Percentiles rank a stretch among this genome's conserved stretches.
phyloP scores from a whole-genome alignment of 768 basidiomycete species.

The Nidularia pulvinata region DNA sequence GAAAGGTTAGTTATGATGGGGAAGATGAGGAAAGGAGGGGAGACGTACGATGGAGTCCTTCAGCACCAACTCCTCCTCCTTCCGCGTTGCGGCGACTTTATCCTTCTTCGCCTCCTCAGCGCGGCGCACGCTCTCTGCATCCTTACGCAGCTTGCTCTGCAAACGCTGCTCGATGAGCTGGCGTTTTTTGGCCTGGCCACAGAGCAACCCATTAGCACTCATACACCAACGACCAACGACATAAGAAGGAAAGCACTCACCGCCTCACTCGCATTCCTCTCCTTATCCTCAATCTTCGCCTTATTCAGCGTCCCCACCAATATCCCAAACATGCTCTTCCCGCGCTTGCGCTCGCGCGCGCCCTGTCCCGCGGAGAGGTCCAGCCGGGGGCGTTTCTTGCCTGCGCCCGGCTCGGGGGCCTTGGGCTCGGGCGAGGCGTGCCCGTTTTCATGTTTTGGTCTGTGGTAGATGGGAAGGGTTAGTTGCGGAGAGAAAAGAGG shows the following conservation, averaged over 20 bases:
- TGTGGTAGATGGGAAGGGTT: conserved; percentile 13
- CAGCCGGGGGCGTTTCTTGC: conserved; percentile 72
- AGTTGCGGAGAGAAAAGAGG: too few species aligned
- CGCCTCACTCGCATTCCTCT: conserved; percentile 84
- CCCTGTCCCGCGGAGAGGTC: conserved; percentile 50
- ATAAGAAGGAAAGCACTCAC: conserved; percentile 35
- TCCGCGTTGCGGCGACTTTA: conserved; percentile 72
- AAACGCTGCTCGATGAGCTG: conserved; percentile 83
- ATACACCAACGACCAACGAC: background rate
- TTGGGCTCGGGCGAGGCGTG: conserved; percentile 39
- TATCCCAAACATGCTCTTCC: conserved; percentile 88
- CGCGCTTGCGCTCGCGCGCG: conserved; percentile 69
- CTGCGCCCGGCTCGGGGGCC: conserved; percentile 37
- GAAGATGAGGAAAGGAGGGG: background rate
- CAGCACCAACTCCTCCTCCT: conserved; percentile 80
- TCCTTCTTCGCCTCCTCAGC: conserved; percentile 88
- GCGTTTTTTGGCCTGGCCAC: conserved; percentile 78
- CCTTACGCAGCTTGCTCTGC: conserved; percentile 82
- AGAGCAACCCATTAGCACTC: background rate
- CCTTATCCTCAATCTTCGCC: conserved; percentile 86
- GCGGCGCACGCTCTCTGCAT: conserved; percentile 83
- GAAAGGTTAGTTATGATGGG: conserved; percentile 2
- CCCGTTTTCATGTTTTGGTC: conserved; percentile 15
- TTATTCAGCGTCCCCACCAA: conserved; percentile 83
- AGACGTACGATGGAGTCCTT: conserved; percentile 70